Base-by-base conservation (phyloP, 257 asterid species). In the Nicotiana noctiflora region DNA sequence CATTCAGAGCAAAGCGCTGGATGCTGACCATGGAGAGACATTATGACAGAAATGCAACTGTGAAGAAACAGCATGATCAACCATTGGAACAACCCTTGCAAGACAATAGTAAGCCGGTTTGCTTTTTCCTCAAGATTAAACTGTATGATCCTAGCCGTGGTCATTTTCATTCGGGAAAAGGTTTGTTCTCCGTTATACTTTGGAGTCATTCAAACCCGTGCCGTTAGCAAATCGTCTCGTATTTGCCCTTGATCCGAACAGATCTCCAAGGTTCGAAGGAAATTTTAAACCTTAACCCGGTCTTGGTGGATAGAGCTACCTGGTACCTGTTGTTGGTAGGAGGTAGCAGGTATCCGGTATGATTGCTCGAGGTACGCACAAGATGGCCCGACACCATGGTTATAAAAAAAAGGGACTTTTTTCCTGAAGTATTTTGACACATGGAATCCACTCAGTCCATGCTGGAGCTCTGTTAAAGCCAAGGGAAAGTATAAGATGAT, bases 1-100 rank as follows among this genome's bases (percentile, higher is more conserved):
- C 88, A 37, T 89, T 85, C 65, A 79, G 85, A 8, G 88, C 96
- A 4, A 88, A 77, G 8, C 89, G 91, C n/a, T 88, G 93, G 96
- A 59, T 90, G 21, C 52, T 91, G 37, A 83, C 92, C 46, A 62
- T 91, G 60, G 89, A 88, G 85, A 84, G 86, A 55, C 77, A 86
- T 21, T 90, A 55, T 21, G 90, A 90, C 13, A 52, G 88, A 49
- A 66, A 61, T 12, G 77, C 87, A n/a, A 78, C 83, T 53, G 21
- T 81, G 72, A 87, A 85, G 60, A 59, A 78, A 19, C 84, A 79
- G 21, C 18, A 21, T 49, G 79, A 64, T 60, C 82, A 77, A n/a
- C 77, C 13, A 9, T 19, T 63, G 78, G 23, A 12, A 49, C 61
- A 77, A 14, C 65, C 59, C 51, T 37, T 25, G 31, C 59, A 61